These are phyloP conservation scores for Fusarium zealandicum DNA, from an alignment of 2,329 filamentous ascomycete genomes.

Conservation along the genomic window DNA sequence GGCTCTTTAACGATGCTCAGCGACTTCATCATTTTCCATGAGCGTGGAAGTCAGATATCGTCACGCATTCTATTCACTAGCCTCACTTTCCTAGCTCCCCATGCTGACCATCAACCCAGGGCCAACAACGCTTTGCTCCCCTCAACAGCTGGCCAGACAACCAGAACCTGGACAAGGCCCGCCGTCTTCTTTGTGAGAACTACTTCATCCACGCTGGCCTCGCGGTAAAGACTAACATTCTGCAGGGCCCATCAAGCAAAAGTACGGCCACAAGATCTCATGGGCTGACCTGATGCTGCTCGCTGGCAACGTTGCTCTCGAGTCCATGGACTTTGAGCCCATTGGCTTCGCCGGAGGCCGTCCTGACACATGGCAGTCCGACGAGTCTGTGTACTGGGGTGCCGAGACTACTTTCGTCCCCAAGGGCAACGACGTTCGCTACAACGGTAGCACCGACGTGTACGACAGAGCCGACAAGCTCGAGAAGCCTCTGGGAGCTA, in stretches of 20 bases:
- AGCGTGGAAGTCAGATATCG: too few species aligned
- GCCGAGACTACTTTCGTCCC: slow-evolving; percentile 74
- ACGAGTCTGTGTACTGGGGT: slow-evolving; percentile 81
- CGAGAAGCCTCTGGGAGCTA: slow-evolving; percentile 71
- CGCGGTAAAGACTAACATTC: not conserved
- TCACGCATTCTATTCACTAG: too few species aligned
- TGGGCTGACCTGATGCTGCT: slow-evolving; percentile 79
- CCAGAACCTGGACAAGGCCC: slow-evolving; percentile 79
- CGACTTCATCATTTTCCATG: too few species aligned
- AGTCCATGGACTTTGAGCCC: slow-evolving; percentile 77
- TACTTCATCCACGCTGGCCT: accelerated
- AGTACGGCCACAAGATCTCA: slow-evolving; percentile 83
- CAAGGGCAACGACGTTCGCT: slow-evolving; percentile 73
- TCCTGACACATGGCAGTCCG: slow-evolving; percentile 75
- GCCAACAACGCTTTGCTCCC: slow-evolving; percentile 81
- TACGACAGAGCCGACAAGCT: slow-evolving; percentile 64
- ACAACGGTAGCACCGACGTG: slow-evolving; percentile 61
- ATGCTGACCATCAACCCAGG: slow-evolving; percentile 43
- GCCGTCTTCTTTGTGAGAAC: slow-evolving; percentile 69
- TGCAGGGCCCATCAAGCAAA: slow-evolving; percentile 75
- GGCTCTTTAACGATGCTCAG: too few species aligned
- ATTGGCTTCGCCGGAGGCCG: slow-evolving; percentile 79
- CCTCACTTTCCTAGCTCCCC: too few species aligned
- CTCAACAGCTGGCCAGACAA: slow-evolving; percentile 86
- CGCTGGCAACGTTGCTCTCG: slow-evolving; percentile 78